These are phyloP conservation scores for Xylaria venustula DNA, from an alignment of 495 filamentous ascomycete genomes.

Conservation along the genomic window DNA sequence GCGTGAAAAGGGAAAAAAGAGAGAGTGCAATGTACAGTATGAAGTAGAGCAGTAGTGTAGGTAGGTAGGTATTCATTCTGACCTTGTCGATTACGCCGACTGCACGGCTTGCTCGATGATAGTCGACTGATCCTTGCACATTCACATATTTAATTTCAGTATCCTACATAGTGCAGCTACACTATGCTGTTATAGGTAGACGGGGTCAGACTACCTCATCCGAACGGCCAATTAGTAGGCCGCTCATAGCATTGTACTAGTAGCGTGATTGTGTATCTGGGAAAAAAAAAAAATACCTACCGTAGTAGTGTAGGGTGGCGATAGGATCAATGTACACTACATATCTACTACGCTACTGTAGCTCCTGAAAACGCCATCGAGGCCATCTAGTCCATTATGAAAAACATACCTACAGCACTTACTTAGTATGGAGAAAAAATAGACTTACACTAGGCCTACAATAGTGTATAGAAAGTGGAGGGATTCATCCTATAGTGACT, in stretches of 20 bases:
- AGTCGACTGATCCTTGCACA: not conserved
- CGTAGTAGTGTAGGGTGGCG: too few species aligned
- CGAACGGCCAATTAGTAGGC: too few species aligned
- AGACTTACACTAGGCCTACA: not conserved
- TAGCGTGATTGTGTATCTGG: not conserved
- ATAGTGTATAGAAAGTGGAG: conserved; percentile 1
- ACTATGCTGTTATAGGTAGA: too few species aligned
- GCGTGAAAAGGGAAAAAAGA: not conserved
- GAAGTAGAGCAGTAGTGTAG: too few species aligned
- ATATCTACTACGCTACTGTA: not conserved
- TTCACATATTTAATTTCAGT: not conserved
- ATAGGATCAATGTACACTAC: not conserved
- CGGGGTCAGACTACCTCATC: too few species aligned
- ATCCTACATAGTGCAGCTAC: too few species aligned
- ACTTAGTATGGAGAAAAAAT: conserved; percentile 7
- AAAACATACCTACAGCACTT: too few species aligned
- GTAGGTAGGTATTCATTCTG: not conserved
- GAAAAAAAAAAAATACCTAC: too few species aligned
- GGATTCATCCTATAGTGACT: not conserved
- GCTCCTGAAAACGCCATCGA: conserved; percentile 4
- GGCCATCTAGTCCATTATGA: conserved; percentile 2
- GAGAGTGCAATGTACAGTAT: not conserved
- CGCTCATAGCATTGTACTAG: too few species aligned
- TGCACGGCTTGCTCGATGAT: not conserved
- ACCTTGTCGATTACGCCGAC: not conserved